phyloP scores from a whole-genome alignment of 139 green algal genomes.

The Haematococcus lacustris region DNA sequence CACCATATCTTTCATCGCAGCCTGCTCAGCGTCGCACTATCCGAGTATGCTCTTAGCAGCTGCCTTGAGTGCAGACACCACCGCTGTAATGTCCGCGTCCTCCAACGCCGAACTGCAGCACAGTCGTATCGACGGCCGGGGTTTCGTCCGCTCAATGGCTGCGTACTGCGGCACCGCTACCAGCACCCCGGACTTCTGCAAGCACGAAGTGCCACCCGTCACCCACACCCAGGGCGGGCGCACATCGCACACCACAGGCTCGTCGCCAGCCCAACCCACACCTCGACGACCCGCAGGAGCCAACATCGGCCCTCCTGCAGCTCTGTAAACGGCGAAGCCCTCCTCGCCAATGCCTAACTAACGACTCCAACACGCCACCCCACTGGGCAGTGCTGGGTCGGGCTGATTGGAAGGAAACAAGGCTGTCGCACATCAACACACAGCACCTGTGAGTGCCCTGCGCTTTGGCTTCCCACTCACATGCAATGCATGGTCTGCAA shows the following conservation, averaged over 20 bases:
- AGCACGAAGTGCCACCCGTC: neutral
- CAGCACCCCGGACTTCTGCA: conserved; percentile 33
- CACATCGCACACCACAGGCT: neutral
- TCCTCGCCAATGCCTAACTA: neutral
- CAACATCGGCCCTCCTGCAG: neutral
- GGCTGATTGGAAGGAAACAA: too few relatives aligned
- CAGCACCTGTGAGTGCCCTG: neutral
- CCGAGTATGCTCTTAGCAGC: conserved; percentile 32
- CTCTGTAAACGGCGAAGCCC: neutral
- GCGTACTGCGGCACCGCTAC: conserved; percentile 44
- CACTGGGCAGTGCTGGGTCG: neutral
- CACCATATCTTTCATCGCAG: neutral
- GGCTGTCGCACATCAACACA: neutral
- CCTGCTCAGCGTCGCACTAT: neutral
- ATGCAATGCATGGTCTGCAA: conserved; percentile 19
- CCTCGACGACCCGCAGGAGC: conserved; percentile 4
- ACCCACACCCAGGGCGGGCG: neutral
- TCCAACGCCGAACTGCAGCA: conserved; percentile 38
- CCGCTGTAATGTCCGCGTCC: conserved; percentile 31
- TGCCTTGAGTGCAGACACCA: conserved; percentile 32
- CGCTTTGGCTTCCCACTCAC: neutral
- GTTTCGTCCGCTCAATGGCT: conserved; percentile 35
- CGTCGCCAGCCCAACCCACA: neutral
- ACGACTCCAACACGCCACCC: neutral
- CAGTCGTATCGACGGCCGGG: conserved; percentile 43